Conservation (phyloP, 257 asterid genomes). For the Gentiana dahurica region DNA sequence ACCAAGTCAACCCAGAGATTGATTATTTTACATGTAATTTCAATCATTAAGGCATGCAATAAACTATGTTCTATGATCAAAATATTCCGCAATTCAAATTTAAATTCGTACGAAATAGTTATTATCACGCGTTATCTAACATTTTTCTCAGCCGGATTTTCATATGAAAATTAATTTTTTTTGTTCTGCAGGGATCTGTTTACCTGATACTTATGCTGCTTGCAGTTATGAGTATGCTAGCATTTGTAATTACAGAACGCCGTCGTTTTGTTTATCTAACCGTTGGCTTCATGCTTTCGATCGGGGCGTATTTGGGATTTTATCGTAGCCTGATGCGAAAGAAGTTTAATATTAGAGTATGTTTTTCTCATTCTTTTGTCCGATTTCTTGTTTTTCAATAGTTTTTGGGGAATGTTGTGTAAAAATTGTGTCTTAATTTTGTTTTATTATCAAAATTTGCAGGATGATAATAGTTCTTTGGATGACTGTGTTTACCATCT, state of each 20-base stretch:
- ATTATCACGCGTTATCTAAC: too few species aligned
- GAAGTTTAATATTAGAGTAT: slow-evolving; percentile 79
- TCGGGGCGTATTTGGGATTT: slow-evolving; percentile 61
- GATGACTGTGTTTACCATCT: slow-evolving; percentile 80
- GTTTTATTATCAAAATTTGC: slow-evolving; percentile 16
- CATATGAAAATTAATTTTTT: not conserved
- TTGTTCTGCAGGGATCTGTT: slow-evolving; percentile 59
- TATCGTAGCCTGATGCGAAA: slow-evolving; percentile 61
- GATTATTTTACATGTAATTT: too few species aligned
- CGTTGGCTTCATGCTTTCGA: slow-evolving; percentile 32
- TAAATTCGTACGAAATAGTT: too few species aligned
- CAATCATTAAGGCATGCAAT: too few species aligned
- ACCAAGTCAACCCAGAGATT: too few species aligned
- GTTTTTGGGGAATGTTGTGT: too few species aligned
- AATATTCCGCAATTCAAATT: too few species aligned
- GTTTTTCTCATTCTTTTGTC: slow-evolving; percentile 6
- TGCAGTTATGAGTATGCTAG: slow-evolving; percentile 43
- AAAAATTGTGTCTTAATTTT: not conserved
- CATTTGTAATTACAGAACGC: slow-evolving; percentile 44
- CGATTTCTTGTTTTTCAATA: not conserved
- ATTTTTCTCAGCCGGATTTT: too few species aligned
- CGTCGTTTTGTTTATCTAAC: slow-evolving; percentile 56
- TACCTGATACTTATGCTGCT: slow-evolving; percentile 34
- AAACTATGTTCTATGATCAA: too few species aligned
- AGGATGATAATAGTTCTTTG: slow-evolving; percentile 61